Conservation (phyloP, 306 rosid species). For the Acmispon strigosus region DNA sequence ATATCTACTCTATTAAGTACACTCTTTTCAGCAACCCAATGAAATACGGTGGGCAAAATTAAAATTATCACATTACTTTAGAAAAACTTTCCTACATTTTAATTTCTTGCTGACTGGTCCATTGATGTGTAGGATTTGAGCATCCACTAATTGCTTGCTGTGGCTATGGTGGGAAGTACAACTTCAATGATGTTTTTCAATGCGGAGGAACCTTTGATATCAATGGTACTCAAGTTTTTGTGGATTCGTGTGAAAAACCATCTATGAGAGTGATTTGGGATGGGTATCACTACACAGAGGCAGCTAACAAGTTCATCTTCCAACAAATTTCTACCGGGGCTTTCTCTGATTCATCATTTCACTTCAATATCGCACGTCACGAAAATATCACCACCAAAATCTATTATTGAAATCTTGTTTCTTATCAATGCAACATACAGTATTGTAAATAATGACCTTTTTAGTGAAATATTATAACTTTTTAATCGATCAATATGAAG, state of each 20-base stretch:
- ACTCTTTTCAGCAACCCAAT: slow-evolving; percentile 29
- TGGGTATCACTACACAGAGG: slow-evolving; percentile 47
- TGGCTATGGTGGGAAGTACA: slow-evolving; percentile 52
- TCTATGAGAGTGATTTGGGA: slow-evolving; percentile 39
- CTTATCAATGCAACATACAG: too few species aligned
- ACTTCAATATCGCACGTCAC: slow-evolving; percentile 32
- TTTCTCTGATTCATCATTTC: slow-evolving; percentile 29
- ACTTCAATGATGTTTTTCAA: not conserved
- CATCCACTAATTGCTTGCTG: slow-evolving; percentile 37
- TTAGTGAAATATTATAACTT: too few species aligned
- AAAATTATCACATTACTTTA: not conserved
- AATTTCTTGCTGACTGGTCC: not conserved
- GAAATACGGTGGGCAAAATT: slow-evolving; percentile 34
- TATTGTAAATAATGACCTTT: too few species aligned
- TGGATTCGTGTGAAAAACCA: slow-evolving; percentile 21
- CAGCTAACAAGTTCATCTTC: slow-evolving; percentile 35
- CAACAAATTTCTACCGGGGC: slow-evolving; percentile 35
- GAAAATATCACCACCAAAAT: not conserved
- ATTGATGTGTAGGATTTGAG: slow-evolving; percentile 39
- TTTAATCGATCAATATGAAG: too few species aligned
- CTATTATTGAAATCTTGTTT: too few species aligned
- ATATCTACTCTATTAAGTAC: slow-evolving; percentile 35
- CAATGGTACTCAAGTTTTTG: not conserved
- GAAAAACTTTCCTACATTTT: too few species aligned
- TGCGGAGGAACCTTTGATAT: slow-evolving; percentile 23